Conservation (phyloP, 1,284 basidiomycete genomes). For the Tranzscheliella williamsii region DNA sequence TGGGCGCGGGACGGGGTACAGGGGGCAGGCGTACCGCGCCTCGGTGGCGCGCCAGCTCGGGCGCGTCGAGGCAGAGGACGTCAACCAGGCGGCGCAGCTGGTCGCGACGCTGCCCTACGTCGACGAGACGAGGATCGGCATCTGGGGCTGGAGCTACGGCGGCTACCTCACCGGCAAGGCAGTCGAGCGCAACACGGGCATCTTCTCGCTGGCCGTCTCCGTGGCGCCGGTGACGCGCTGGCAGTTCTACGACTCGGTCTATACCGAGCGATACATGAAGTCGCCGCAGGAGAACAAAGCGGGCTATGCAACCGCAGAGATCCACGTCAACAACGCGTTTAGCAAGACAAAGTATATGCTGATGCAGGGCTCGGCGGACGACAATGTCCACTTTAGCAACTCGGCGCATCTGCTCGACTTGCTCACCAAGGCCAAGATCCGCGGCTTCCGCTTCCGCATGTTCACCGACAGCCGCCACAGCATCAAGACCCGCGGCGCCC, state of each 20-base stretch:
- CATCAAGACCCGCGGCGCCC: constrained; percentile 74
- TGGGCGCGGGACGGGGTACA: constrained; percentile 90
- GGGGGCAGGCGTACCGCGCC: constrained; percentile 79
- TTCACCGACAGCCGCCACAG: constrained; percentile 89
- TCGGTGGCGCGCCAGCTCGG: constrained; percentile 83
- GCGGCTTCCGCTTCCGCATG: constrained; percentile 86
- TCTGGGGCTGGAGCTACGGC: constrained; percentile 63
- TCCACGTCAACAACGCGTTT: constrained; percentile 84
- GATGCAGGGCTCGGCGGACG: constrained; percentile 71
- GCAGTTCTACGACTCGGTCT: constrained; percentile 72
- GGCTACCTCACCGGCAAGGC: constrained; percentile 49
- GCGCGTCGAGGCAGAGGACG: constrained; percentile 81
- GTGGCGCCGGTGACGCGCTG: constrained; percentile 69
- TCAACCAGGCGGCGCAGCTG: constrained; percentile 74
- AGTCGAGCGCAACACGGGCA: constrained; percentile 70
- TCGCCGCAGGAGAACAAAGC: constrained; percentile 74
- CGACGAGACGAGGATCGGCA: constrained; percentile 81
- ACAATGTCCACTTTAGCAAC: constrained; percentile 75
- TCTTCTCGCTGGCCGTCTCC: constrained; percentile 85
- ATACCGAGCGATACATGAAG: constrained; percentile 97
- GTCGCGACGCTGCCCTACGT: constrained; percentile 67
- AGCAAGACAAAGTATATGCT: constrained; percentile 76
- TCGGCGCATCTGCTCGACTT: constrained; percentile 87
- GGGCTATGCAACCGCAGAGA: constrained; percentile 82
- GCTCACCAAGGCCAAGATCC: constrained; percentile 76